phyloP scores from a whole-genome alignment of 768 basidiomycete genomes.

The Chiua virens region DNA sequence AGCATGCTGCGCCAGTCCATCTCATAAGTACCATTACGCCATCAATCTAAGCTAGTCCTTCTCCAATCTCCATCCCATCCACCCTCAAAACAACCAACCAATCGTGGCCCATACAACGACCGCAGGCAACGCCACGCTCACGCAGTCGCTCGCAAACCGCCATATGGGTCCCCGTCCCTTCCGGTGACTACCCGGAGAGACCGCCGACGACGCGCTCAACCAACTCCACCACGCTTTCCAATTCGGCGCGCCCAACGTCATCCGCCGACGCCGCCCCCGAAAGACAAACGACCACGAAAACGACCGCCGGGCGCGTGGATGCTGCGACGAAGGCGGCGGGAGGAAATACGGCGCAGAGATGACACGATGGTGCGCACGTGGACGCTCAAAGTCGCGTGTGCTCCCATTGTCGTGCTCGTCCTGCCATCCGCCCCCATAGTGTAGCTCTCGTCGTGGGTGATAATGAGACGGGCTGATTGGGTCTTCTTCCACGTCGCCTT shows the following conservation, averaged over 20 bases:
- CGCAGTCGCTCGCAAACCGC: constrained; percentile 39
- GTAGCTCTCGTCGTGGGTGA: constrained; percentile 37
- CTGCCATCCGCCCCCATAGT: constrained; percentile 34
- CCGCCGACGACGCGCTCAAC: constrained; percentile 8
- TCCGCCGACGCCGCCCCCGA: constrained; percentile 52
- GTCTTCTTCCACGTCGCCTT: constrained; percentile 43
- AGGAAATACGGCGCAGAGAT: constrained; percentile 34
- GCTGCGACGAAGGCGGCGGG: constrained; percentile 35
- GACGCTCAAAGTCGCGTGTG: background rate
- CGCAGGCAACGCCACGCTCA: constrained; percentile 31
- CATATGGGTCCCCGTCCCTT: constrained; percentile 32
- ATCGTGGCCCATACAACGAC: constrained; percentile 25
- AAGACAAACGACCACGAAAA: constrained; percentile 56
- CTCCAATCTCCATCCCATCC: background rate
- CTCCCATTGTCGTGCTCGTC: constrained; percentile 14
- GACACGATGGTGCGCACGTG: background rate
- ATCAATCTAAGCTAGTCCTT: constrained; percentile 1
- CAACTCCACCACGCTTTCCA: constrained; percentile 21
- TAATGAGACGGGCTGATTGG: constrained; percentile 53
- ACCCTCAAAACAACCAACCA: constrained; percentile 28
- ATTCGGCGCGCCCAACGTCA: constrained; percentile 46
- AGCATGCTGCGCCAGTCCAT: background rate
- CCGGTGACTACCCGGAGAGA: constrained; percentile 5
- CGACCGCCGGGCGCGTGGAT: constrained; percentile 25
- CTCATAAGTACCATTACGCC: constrained; percentile 6